Base-by-base conservation (phyloP, 805 yeast genomes). In the Candida boidinii region DNA sequence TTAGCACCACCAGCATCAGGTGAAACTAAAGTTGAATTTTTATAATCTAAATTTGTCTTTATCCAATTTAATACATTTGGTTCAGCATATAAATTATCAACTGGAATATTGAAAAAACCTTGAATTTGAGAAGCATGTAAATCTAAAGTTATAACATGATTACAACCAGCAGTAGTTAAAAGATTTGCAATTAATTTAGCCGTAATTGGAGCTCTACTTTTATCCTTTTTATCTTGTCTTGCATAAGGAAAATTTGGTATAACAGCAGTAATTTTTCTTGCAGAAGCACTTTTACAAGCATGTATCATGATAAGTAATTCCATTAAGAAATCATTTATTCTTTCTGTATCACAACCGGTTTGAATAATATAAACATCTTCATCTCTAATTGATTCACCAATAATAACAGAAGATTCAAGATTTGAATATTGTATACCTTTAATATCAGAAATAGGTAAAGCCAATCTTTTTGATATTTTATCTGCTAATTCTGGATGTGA, bases 1-100 rank as follows among this genome's bases (percentile, higher is more conserved):
- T 90, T 90, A 34, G 97, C 97, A 38, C 98, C 98, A 47, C 98
- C 98, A 3, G 98, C 98, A 62, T 90, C 98, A 3, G 98, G 98
- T 4, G 96, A 86, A 10, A 90, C 94, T 35, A 90, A 74, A 33
- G 87, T 84, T 8, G 87, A 70, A 33, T 71, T 62, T 38, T 76
- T 66, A 21, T 61, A 59, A 40, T 65, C 59, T 41, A 71, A 68
- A 28, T 75, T 70, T 39, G 76, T 83, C 42, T 72, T 76, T 46
- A 90, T 84, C 56, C 84, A 92, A 45, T 82, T 66, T 30, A 90
- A 70, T 15, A 84, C 94, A 35, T 80, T 75, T 30, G 98, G 97
- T 53, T 92, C 97, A 14, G 95, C 96, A 48, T 88, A 90, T 41
- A 90, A 67, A 52, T 90, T 92, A 61, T 90, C 97, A 18, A 90